Conservation (phyloP, 176 grass and related monocot species). For the Areca catechu region DNA sequence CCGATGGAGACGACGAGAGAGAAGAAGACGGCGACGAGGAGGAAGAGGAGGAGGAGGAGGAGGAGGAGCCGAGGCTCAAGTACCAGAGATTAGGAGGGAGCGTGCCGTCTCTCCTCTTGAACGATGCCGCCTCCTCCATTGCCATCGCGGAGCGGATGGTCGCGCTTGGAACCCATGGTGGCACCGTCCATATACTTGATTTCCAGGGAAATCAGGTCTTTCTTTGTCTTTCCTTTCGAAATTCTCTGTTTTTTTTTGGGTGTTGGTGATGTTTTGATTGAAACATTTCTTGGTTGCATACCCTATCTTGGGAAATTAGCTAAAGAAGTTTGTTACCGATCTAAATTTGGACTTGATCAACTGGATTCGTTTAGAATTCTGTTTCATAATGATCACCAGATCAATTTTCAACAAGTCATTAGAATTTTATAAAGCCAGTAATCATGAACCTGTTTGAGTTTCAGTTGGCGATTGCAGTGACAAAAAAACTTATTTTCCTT, state of each 20-base stretch:
- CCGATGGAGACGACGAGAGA: constrained; percentile 25
- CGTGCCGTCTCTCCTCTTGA: constrained; percentile 68
- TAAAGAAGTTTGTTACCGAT: too few species aligned
- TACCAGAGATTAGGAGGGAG: constrained; percentile 88
- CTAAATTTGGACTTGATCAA: too few species aligned
- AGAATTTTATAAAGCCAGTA: too few species aligned
- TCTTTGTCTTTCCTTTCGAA: neutral
- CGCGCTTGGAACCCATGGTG: constrained; percentile 81
- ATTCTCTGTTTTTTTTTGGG: neutral
- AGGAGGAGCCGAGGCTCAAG: constrained; percentile 92
- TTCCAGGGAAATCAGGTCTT: constrained; percentile 93
- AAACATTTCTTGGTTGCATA: too few species aligned
- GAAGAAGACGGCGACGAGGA: constrained; percentile 29
- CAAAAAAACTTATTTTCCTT: too few species aligned
- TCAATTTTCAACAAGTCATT: too few species aligned
- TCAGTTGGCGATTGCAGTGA: too few species aligned
- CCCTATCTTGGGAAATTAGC: too few species aligned
- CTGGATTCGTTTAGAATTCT: too few species aligned
- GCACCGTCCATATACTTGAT: constrained; percentile 91
- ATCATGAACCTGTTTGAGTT: too few species aligned
- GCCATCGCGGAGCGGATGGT: constrained; percentile 90
- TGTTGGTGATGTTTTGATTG: constrained; percentile 6
- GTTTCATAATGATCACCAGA: too few species aligned
- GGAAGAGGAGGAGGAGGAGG: constrained; percentile 34
- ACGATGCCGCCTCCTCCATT: constrained; percentile 62